Percentiles rank a stretch among this genome's conserved stretches.
Conservation (phyloP, 2,329 filamentous ascomycete genomes). For the Colletotrichum eremochloae region DNA sequence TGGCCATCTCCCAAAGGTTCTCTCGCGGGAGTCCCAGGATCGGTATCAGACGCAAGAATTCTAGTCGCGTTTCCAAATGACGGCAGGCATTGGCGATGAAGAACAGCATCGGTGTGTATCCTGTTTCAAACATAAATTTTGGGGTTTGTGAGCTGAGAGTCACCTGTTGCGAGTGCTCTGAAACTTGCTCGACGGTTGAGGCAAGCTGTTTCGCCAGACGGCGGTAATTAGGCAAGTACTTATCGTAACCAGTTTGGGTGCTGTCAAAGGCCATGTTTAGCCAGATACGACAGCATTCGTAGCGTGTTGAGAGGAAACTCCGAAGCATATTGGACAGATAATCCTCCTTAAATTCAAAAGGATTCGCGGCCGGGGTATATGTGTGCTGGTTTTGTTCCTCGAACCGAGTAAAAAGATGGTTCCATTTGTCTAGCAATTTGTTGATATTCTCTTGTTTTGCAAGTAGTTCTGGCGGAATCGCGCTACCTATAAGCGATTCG, state of each 20-base stretch:
- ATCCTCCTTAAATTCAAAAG: constrained; percentile 45
- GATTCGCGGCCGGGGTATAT: constrained; percentile 45
- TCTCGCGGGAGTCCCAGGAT: constrained; percentile 29
- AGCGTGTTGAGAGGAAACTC: constrained; percentile 26
- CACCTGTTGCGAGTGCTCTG: not conserved
- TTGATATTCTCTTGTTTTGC: constrained; percentile 20
- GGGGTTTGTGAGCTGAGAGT: not conserved
- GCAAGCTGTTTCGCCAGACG: constrained; percentile 8
- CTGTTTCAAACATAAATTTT: constrained; percentile 37
- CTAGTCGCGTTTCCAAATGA: constrained; percentile 27
- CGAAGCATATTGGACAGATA: constrained; percentile 20
- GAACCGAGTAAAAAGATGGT: constrained; percentile 46
- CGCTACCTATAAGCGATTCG: constrained; percentile 19
- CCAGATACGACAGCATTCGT: constrained; percentile 38
- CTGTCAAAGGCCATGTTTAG: constrained; percentile 52
- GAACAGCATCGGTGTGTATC: constrained; percentile 36
- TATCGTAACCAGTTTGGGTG: constrained; percentile 34
- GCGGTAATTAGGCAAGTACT: constrained; percentile 25
- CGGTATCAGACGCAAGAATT: constrained; percentile 28
- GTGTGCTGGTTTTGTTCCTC: constrained; percentile 49
- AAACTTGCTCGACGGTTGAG: not conserved
- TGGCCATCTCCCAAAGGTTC: constrained; percentile 34
- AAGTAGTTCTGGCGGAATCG: constrained; percentile 7
- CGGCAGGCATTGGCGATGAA: constrained; percentile 30
- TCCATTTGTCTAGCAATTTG: constrained; percentile 21